These are phyloP conservation scores for Dothistroma pini DNA, from an alignment of 2,329 filamentous ascomycete genomes.

Conservation along the genomic window DNA sequence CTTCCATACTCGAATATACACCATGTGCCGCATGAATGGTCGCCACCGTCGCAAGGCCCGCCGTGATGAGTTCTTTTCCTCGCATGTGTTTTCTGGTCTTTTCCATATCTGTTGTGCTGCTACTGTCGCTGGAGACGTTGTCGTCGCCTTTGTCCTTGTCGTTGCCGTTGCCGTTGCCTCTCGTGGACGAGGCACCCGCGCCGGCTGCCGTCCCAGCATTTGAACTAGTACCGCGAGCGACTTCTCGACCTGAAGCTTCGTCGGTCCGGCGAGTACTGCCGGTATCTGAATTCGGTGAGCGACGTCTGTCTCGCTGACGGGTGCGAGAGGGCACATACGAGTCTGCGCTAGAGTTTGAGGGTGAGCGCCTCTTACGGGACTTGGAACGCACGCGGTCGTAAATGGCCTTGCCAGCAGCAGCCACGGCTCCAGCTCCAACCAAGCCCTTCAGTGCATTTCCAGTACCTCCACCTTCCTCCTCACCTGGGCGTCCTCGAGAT, in stretches of 20 bases:
- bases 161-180: slow-evolving; percentile 12
- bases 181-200: slow-evolving; percentile 26
- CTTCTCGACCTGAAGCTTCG: slow-evolving; percentile 30
- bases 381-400: slow-evolving; percentile 55
- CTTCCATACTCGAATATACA: slow-evolving; percentile 61
- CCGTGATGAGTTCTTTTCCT: slow-evolving; percentile 63
- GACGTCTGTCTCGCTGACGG: slow-evolving; percentile 39
- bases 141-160: slow-evolving; percentile 13
- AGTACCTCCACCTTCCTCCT: slow-evolving; percentile 43
- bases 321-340: slow-evolving; percentile 51
- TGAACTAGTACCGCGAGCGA: slow-evolving; percentile 41
- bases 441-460: slow-evolving; percentile 48
- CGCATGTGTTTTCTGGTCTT: slow-evolving; percentile 60
- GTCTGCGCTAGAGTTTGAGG: slow-evolving; percentile 47
- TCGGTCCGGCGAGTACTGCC: slow-evolving; percentile 36
- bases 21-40: slow-evolving; percentile 67
- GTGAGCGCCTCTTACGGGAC: slow-evolving; percentile 48
- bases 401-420: slow-evolving; percentile 50
- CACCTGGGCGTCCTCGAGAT: slow-evolving; percentile 39
- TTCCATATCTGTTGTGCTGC: slow-evolving; percentile 54
- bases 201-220: slow-evolving; percentile 38
- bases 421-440: slow-evolving; percentile 47
- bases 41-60: slow-evolving; percentile 63
- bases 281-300: slow-evolving; percentile 40
- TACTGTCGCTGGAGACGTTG: slow-evolving; percentile 31